Conservation (phyloP, 73 alveolate species). For the Paramecium biaurelia region DNA sequence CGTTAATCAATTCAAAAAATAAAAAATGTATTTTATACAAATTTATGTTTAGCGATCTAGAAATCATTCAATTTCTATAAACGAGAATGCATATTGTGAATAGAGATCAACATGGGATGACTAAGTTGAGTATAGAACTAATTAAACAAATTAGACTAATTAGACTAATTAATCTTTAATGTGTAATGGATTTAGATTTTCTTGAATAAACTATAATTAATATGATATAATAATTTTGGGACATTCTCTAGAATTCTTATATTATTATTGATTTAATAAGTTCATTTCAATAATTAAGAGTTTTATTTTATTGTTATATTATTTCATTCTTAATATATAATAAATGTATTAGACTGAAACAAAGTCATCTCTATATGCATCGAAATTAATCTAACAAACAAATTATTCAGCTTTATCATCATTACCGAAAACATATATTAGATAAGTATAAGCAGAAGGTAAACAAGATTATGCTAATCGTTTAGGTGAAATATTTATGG, state of each 20-base stretch:
- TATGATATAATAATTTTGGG: neutral
- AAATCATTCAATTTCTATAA: conserved; percentile 7
- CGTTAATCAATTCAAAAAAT: conserved; percentile 8
- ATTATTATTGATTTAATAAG: neutral
- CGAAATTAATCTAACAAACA: neutral
- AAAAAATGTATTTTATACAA: neutral
- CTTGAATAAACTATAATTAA: neutral
- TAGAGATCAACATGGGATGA: conserved; percentile 1
- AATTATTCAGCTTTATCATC: conserved; percentile 39
- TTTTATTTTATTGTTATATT: neutral
- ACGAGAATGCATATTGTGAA: neutral
- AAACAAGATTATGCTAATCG: neutral
- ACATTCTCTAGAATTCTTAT: neutral
- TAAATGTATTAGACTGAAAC: conserved; percentile 12
- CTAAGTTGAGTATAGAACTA: neutral
- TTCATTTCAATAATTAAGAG: neutral
- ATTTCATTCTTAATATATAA: neutral
- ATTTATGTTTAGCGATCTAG: neutral
- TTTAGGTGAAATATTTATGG: conserved; percentile 37
- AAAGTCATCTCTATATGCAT: conserved; percentile 7
- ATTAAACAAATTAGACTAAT: neutral
- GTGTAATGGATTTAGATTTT: conserved; percentile 24
- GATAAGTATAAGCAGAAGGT: conserved; percentile 24
- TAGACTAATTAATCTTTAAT: neutral
- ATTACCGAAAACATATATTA: neutral